Evolutionary conservation across 164 flowering plant genomes (phyloP).

Genomic region (Chimonanthus salicifolius): DNA sequence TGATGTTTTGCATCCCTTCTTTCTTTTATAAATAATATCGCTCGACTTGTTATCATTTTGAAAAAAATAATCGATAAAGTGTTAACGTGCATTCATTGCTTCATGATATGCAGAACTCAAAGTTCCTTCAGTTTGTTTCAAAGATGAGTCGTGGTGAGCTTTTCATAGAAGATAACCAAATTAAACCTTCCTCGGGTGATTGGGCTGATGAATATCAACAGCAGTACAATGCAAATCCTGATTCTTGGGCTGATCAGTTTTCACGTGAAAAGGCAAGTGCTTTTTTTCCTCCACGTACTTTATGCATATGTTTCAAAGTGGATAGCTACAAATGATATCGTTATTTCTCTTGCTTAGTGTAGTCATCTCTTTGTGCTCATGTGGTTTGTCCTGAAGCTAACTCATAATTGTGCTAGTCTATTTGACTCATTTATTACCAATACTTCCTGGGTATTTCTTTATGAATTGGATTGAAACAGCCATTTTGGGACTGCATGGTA

Average conservation of each 20-base stretch:
- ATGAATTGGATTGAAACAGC: background rate
- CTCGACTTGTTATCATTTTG: too few relatives aligned
- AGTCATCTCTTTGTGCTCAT: background rate
- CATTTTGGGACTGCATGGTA: background rate
- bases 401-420: background rate
- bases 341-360: background rate
- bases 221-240: conserved; percentile 40
- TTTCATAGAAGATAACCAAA: conserved; percentile 87
- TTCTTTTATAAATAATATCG: too few relatives aligned
- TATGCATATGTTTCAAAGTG: background rate
- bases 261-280: conserved; percentile 43
- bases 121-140: conserved; percentile 93
- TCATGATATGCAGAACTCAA: conserved; percentile 60
- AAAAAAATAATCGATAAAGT: background rate
- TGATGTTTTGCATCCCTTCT: too few relatives aligned
- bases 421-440: background rate
- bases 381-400: background rate
- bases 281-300: background rate
- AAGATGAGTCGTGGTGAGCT: conserved; percentile 99
- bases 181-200: conserved; percentile 59
- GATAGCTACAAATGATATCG: background rate
- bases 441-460: background rate
- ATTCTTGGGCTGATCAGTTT: conserved; percentile 78
- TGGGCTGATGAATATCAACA: conserved; percentile 90
- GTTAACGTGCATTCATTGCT: conserved; percentile 1